These are phyloP conservation scores for Clonostachys chloroleuca DNA, from an alignment of 2,329 filamentous ascomycete genomes.

Conservation along the genomic window DNA sequence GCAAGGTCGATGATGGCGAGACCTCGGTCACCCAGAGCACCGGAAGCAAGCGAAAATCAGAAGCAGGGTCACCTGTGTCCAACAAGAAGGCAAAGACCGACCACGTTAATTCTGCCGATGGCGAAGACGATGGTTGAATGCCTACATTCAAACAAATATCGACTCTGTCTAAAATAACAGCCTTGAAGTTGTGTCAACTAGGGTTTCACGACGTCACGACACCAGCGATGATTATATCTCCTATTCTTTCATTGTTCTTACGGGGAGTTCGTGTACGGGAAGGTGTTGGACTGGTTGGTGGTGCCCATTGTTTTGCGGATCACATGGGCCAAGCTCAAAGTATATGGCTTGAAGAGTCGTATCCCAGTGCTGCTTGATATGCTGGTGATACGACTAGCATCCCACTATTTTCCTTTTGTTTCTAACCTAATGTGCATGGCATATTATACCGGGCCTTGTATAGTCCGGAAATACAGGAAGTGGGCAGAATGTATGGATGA, in stretches of 20 bases:
- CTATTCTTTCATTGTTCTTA: neutral
- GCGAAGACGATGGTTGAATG: conserved; percentile 1
- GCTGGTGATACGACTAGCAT: no score
- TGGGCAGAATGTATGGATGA: conserved; percentile 34
- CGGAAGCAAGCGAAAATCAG: conserved; percentile 58
- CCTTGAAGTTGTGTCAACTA: neutral
- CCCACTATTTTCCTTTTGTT: no score
- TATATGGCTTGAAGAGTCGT: no score
- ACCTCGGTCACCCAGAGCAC: conserved; percentile 12
- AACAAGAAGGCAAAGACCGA: conserved; percentile 54
- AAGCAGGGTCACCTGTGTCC: conserved; percentile 37
- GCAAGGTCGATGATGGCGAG: neutral
- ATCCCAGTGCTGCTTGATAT: no score
- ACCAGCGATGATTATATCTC: conserved; percentile 13
- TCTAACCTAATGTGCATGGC: no score
- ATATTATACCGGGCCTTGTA: neutral
- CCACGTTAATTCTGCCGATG: neutral
- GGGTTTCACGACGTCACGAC: conserved; percentile 28
- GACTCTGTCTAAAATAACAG: neutral
- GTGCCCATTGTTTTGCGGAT: no score
- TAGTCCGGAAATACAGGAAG: neutral
- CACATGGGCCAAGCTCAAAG: no score
- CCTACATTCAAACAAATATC: neutral
- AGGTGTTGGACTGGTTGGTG: conserved; percentile 1
- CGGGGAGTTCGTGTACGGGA: neutral